phyloP scores from a whole-genome alignment of 2,329 filamentous ascomycete genomes.

The Coleophoma cylindrospora region DNA sequence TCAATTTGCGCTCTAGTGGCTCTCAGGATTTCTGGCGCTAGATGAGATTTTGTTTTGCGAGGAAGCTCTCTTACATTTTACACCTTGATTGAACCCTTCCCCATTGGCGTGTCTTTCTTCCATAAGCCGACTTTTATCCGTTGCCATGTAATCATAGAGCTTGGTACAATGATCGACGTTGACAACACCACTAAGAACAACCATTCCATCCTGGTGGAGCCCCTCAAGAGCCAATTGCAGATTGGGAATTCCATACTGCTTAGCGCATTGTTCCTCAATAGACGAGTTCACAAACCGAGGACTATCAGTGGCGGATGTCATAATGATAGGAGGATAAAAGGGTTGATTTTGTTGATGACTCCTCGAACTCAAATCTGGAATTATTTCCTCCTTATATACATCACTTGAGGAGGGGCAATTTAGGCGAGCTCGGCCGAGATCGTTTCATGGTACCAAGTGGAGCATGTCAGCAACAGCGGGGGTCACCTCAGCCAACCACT shows the following conservation, averaged over 20 bases:
- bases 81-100: conserved; percentile 21
- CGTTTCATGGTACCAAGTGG: too few relatives aligned
- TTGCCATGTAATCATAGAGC: conserved; percentile 23
- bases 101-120: conserved; percentile 3
- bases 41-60: not conserved
- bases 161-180: conserved; percentile 21
- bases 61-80: conserved; percentile 13
- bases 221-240: conserved; percentile 21
- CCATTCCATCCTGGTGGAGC: conserved; percentile 26
- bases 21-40: not conserved
- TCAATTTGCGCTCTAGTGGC: not conserved
- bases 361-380: too few relatives aligned
- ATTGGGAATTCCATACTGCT: conserved; percentile 5
- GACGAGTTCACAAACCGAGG: too few relatives aligned
- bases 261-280: too few relatives aligned
- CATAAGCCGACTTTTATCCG: conserved; percentile 19
- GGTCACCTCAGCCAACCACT: too few relatives aligned
- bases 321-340: too few relatives aligned
- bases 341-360: too few relatives aligned
- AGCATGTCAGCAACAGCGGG: too few relatives aligned
- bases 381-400: too few relatives aligned
- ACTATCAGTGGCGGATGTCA: too few relatives aligned
- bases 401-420: too few relatives aligned
- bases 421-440: too few relatives aligned
- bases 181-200: conserved; percentile 25